Conservation (phyloP, 345 rosid genomes). For the Toxicodendron radicans region DNA sequence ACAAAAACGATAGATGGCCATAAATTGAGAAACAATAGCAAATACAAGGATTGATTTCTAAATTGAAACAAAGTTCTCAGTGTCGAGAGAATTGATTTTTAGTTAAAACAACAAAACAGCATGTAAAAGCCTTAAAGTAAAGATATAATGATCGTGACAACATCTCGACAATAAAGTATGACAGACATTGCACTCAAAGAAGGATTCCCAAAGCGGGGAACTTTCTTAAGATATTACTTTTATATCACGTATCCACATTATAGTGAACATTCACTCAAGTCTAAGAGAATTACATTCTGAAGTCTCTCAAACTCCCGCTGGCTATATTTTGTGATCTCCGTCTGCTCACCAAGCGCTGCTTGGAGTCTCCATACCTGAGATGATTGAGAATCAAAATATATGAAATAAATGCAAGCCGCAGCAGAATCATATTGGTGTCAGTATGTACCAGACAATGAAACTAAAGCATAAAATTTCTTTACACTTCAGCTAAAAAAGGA, state of each 20-base stretch:
- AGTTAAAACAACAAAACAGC: no score
- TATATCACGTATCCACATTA: not conserved
- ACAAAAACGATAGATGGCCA: not conserved
- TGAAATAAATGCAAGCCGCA: not conserved
- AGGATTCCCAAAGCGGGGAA: not conserved
- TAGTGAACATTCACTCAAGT: not conserved
- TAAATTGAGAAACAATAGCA: no score
- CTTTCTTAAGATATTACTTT: not conserved
- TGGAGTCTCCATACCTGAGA: conserved; percentile 96
- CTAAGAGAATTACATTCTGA: conserved; percentile 60
- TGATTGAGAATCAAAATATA: not conserved
- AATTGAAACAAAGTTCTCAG: no score
- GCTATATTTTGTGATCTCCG: conserved; percentile 83
- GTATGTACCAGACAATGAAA: not conserved
- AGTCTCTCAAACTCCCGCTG: conserved; percentile 94
- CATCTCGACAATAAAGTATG: not conserved
- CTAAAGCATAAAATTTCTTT: not conserved
- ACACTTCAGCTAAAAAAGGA: not conserved
- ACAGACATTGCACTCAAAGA: not conserved
- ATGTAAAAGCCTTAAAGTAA: no score
- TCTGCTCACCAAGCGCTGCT: conserved; percentile 96
- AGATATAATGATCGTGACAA: not conserved
- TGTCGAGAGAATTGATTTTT: no score
- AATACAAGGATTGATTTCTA: no score
- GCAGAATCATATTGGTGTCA: conserved; percentile 6